Evolutionary conservation across 257 asterid genomes (phyloP).

Genomic region (Solanum okadae): DNA sequence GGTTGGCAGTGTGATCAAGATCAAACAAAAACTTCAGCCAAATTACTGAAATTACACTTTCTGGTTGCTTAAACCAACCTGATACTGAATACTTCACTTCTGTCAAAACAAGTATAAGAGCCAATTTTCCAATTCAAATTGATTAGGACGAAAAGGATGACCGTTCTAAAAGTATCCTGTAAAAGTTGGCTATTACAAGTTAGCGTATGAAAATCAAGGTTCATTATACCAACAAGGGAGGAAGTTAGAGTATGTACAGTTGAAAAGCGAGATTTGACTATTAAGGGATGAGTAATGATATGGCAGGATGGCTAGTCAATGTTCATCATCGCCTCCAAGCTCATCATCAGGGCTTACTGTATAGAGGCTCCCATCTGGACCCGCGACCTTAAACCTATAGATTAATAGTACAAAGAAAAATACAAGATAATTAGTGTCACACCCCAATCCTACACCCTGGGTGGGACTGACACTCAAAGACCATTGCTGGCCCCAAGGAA

Average conservation of each 20-base stretch:
- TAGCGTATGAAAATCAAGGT: not conserved
- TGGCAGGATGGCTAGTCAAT: not conserved
- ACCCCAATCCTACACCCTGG: no score
- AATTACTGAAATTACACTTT: not conserved
- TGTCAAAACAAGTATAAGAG: not conserved
- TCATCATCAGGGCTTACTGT: conserved; percentile 24
- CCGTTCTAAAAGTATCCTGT: conserved; percentile 2
- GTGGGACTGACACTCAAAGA: no score
- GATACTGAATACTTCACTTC: not conserved
- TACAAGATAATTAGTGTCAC: not conserved
- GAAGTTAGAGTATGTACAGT: conserved; percentile 1
- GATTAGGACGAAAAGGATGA: not conserved
- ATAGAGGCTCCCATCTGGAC: conserved; percentile 65
- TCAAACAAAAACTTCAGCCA: not conserved
- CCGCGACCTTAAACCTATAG: conserved; percentile 56
- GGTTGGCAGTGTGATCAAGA: not conserved
- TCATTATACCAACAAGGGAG: not conserved
- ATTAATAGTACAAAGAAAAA: not conserved
- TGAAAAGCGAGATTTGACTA: not conserved
- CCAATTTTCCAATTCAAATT: not conserved
- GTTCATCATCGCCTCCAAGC: conserved; percentile 40
- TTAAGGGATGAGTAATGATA: not conserved
- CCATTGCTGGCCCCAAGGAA: no score
- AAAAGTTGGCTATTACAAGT: conserved; percentile 1
- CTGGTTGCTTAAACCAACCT: not conserved